Conservation (phyloP, 768 basidiomycete genomes). For the Psilocybe sp. region DNA sequence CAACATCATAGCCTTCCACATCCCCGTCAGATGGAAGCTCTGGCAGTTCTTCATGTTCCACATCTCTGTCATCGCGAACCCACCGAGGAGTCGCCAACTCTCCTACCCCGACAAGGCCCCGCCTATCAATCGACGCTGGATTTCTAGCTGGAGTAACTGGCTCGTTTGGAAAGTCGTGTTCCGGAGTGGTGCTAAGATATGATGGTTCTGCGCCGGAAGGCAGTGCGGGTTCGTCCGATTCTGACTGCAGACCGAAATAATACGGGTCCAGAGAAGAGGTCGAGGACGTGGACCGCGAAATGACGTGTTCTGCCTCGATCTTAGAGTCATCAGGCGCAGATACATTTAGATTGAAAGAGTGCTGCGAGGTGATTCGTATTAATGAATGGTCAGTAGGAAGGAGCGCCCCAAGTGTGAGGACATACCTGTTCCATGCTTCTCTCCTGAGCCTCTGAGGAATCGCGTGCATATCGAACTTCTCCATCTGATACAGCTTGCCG, state of each 20-base stretch:
- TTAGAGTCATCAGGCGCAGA: conserved; percentile 37
- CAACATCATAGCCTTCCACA: conserved; percentile 40
- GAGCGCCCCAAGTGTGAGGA: conserved; percentile 13
- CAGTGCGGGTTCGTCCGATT: conserved; percentile 63
- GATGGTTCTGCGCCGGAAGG: conserved; percentile 42
- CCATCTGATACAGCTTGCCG: conserved; percentile 35
- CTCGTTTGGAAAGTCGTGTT: conserved; percentile 46
- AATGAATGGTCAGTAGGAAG: conserved; percentile 13
- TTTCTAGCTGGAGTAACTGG: conserved; percentile 74
- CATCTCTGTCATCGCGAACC: conserved; percentile 48
- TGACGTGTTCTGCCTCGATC: conserved; percentile 37
- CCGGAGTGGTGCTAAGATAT: conserved; percentile 57
- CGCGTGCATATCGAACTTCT: conserved; percentile 38
- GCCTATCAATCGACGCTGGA: conserved; percentile 79
- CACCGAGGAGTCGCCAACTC: conserved; percentile 97
- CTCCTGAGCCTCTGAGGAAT: conserved; percentile 13
- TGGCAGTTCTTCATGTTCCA: conserved; percentile 13
- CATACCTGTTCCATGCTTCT: conserved; percentile 18
- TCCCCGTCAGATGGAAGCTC: conserved; percentile 22
- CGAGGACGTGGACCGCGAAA: conserved; percentile 69
- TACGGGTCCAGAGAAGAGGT: conserved; percentile 87
- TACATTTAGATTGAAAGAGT: conserved; percentile 46
- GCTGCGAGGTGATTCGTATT: conserved; percentile 20
- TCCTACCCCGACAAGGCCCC: conserved; percentile 88
- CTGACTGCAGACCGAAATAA: conserved; percentile 75